phyloP scores from a whole-genome alignment of 305 asterid species.

The Fraxinus angustifolia region DNA sequence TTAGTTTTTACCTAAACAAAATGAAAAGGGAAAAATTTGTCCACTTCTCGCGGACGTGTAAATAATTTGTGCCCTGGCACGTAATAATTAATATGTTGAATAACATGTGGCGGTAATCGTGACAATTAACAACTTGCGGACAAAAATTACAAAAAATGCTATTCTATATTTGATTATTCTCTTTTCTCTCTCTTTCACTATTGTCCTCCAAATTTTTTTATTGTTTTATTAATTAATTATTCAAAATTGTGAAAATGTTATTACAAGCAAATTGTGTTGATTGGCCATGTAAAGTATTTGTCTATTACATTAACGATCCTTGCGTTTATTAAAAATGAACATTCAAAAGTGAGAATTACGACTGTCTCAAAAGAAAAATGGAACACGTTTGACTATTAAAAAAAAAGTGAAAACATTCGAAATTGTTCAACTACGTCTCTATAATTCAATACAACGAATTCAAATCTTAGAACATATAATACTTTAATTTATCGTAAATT shows the following conservation, averaged over 20 bases:
- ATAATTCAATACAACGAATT: background rate
- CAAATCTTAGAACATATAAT: background rate
- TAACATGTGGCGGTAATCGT: background rate
- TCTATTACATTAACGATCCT: background rate
- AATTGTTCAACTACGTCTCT: background rate
- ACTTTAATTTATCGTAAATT: background rate
- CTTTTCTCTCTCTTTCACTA: background rate
- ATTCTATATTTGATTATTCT: background rate
- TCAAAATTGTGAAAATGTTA: background rate
- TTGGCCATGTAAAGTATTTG: background rate
- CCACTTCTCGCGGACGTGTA: too few species aligned
- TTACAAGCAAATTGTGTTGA: background rate
- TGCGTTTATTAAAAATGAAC: background rate
- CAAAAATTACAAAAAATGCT: background rate
- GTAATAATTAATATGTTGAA: background rate
- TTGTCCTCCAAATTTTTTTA: background rate
- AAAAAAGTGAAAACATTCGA: background rate
- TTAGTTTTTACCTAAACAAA: too few species aligned
- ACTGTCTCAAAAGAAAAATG: background rate
- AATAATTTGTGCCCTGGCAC: background rate
- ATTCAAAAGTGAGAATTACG: background rate
- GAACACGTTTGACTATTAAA: background rate
- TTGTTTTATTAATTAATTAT: background rate
- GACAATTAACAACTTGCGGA: background rate
- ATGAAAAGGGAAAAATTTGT: too few species aligned